A percentile compares a stretch with the other conserved stretches of the same genome.
These are phyloP conservation scores for Irpex rosettiformis DNA, from an alignment of 1,284 basidiomycete genomes.

Conservation along the genomic window DNA sequence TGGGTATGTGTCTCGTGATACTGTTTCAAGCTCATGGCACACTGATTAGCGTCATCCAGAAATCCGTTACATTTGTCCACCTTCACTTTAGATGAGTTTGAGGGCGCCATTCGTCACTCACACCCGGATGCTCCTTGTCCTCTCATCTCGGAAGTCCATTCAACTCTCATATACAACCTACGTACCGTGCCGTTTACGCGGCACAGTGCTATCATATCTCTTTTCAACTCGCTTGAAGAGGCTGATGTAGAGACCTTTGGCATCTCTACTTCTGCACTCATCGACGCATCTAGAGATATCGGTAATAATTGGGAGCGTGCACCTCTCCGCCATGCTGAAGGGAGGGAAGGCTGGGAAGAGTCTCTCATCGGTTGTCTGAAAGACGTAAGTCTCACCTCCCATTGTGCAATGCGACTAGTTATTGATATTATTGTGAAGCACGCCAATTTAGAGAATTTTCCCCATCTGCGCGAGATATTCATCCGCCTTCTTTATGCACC, in stretches of 20 bases:
- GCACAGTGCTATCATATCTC: constrained; percentile 67
- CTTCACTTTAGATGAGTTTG: constrained; percentile 93
- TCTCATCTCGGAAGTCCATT: constrained; percentile 87
- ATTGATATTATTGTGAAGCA: constrained; percentile 45
- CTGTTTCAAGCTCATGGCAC: neutral
- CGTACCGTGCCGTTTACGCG: constrained; percentile 72
- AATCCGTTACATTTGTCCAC: constrained; percentile 87
- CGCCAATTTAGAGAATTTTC: constrained; percentile 72
- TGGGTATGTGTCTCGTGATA: constrained; percentile 59
- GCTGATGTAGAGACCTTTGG: constrained; percentile 37
- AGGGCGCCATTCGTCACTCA: constrained; percentile 81
- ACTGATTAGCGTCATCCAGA: constrained; percentile 35
- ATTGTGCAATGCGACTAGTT: constrained; percentile 5
- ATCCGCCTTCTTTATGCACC: constrained; percentile 73
- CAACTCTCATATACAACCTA: constrained; percentile 84
- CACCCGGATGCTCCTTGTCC: constrained; percentile 67
- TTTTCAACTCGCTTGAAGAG: constrained; percentile 38
- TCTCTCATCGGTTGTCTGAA: constrained; percentile 85
- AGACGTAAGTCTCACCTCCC: constrained; percentile 58
- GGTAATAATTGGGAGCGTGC: constrained; percentile 82
- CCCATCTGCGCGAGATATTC: constrained; percentile 71
- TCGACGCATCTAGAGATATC: constrained; percentile 62
- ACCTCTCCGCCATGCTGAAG: constrained; percentile 61
- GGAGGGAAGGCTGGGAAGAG: constrained; percentile 80
- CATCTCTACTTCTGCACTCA: constrained; percentile 56